These are phyloP conservation scores for Butyriboletus loyo DNA, from an alignment of 768 basidiomycete species.

Conservation along the genomic window DNA sequence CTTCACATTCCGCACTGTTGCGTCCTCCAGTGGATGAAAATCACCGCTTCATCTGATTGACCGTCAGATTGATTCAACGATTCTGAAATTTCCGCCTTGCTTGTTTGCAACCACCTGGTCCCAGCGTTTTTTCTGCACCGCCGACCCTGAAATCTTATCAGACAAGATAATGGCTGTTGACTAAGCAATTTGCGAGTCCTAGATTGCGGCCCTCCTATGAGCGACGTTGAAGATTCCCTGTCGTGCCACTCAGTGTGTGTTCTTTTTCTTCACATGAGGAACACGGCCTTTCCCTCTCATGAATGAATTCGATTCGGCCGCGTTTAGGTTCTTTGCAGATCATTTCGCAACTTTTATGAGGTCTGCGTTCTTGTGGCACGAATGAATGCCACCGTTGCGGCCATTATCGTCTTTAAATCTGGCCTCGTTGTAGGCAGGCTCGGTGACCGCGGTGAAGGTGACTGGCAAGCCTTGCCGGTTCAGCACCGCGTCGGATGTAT, in stretches of 20 bases:
- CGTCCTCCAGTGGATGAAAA: slow-evolving; percentile 3
- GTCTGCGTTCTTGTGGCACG: slow-evolving; percentile 2
- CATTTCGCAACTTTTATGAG: slow-evolving; percentile 12
- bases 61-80: background rate
- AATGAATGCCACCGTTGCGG: slow-evolving; percentile 6
- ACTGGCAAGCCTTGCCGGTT: slow-evolving; percentile 5
- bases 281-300: slow-evolving; percentile 1
- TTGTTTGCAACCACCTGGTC: background rate
- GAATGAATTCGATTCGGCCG: background rate
- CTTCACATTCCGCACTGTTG: slow-evolving; percentile 1
- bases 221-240: too few species aligned
- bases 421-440: slow-evolving; percentile 14
- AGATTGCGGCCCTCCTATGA: too few species aligned
- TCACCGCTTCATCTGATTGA: background rate
- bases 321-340: slow-evolving; percentile 5
- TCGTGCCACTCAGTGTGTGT: background rate
- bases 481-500: slow-evolving; percentile 12
- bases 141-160: slow-evolving; percentile 25
- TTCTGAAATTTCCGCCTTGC: background rate
- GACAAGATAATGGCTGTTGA: slow-evolving; percentile 14
- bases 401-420: slow-evolving; percentile 5
- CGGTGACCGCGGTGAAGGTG: slow-evolving; percentile 15
- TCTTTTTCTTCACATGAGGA: slow-evolving; percentile 4
- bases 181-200: slow-evolving; percentile 10
- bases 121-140: background rate